Conservation (phyloP, 73 alveolate genomes). For the Stentor coeruleus region DNA sequence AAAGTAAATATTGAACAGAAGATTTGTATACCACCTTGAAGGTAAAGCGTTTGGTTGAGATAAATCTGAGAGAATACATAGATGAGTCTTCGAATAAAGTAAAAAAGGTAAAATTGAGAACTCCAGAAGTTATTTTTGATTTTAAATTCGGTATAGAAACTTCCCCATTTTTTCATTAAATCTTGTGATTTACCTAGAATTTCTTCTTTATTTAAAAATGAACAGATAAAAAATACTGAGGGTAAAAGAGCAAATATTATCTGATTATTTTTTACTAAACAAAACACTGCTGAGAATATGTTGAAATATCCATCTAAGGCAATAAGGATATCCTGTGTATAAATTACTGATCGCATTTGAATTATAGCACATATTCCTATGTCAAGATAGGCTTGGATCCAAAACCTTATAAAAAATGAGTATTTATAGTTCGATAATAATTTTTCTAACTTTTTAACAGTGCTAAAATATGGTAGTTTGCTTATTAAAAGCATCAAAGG, state of each 20-base stretch:
- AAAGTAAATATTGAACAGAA: not conserved
- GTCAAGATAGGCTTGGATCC: conserved; percentile 21
- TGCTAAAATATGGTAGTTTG: too few species aligned
- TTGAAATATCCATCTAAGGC: not conserved
- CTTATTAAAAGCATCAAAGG: not conserved
- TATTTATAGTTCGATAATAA: not conserved
- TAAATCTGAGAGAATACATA: not conserved
- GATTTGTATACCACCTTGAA: not conserved
- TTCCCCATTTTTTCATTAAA: not conserved
- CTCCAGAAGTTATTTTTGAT: not conserved
- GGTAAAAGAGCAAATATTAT: not conserved
- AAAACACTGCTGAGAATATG: not conserved
- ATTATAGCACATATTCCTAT: not conserved
- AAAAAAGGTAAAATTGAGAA: not conserved
- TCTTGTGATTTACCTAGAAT: not conserved
- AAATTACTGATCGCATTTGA: not conserved
- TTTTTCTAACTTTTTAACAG: not conserved
- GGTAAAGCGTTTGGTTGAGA: not conserved
- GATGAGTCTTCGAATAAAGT: not conserved
- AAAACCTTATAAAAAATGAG: not conserved
- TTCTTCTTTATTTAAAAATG: not conserved
- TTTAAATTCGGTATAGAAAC: not conserved
- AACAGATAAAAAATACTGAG: not conserved
- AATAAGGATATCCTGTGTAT: not conserved
- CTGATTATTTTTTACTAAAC: not conserved